Percentiles rank a stretch among this genome's conserved stretches.
Evolutionary conservation across 495 filamentous ascomycete species (phyloP).

Genomic region (Tuber calosporum): DNA sequence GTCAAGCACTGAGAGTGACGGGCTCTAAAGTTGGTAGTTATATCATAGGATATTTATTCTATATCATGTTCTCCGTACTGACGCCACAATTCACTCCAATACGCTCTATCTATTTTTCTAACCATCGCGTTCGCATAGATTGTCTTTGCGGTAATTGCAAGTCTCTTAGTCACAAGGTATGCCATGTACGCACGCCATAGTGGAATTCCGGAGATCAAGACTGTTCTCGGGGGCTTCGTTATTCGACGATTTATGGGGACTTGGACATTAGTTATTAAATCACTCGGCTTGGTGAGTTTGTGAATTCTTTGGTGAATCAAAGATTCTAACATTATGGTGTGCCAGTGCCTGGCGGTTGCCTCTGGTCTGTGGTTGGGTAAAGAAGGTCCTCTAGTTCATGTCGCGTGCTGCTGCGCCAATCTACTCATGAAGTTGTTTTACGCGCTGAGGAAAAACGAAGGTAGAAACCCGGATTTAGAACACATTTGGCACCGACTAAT

Average conservation of each 20-base stretch:
- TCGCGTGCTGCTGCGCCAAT: slow-evolving; percentile 95
- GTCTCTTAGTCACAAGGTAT: slow-evolving; percentile 71
- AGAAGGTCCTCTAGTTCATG: slow-evolving; percentile 93
- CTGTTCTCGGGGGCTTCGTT: slow-evolving; percentile 87
- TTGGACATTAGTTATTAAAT: slow-evolving; percentile 93
- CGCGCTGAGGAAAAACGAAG: slow-evolving; percentile 81
- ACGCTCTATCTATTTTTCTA: not conserved
- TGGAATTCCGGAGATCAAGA: slow-evolving; percentile 97
- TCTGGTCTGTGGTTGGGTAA: slow-evolving; percentile 98
- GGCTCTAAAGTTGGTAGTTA: slow-evolving; percentile 61
- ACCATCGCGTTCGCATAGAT: slow-evolving; percentile 48
- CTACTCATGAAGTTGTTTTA: slow-evolving; percentile 86
- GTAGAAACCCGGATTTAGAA: slow-evolving; percentile 44
- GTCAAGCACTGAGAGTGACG: slow-evolving; percentile 57
- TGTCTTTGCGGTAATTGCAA: slow-evolving; percentile 70
- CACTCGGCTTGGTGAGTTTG: slow-evolving; percentile 68
- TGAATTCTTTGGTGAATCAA: not conserved
- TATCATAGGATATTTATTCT: slow-evolving; percentile 79
- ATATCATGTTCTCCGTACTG: slow-evolving; percentile 68
- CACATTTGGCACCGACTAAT: slow-evolving; percentile 11
- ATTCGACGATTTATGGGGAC: slow-evolving; percentile 82
- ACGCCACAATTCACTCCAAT: not conserved
- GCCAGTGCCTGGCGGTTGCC: slow-evolving; percentile 79
- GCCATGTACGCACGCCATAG: slow-evolving; percentile 88
- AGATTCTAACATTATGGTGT: slow-evolving; percentile 35